Percentiles rank a stretch among this genome's conserved stretches.
Evolutionary conservation across 2,329 filamentous ascomycete genomes (phyloP).

Genomic region (Magnaporthales sp.): DNA sequence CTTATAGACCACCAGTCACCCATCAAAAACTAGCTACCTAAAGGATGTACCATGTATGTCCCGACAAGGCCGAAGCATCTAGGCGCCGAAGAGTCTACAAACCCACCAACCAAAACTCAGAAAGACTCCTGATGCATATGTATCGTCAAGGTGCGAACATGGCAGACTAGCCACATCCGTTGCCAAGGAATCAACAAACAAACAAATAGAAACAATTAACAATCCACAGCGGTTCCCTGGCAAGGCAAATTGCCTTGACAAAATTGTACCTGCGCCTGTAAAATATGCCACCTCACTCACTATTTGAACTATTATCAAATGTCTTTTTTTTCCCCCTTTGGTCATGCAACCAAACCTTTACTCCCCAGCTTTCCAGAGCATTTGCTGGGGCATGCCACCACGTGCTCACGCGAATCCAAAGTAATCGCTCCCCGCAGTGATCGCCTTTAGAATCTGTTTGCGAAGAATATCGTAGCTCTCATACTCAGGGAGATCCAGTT

Average conservation of each 20-base stretch:
- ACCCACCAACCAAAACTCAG: neutral
- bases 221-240: neutral
- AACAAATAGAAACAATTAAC: neutral
- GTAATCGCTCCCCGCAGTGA: slow-evolving; percentile 95
- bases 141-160: neutral
- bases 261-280: neutral
- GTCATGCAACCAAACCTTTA: neutral
- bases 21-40: neutral
- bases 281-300: neutral
- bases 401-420: slow-evolving; percentile 81
- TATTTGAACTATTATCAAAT: neutral
- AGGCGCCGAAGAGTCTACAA: neutral
- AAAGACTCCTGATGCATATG: neutral
- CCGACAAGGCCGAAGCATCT: neutral
- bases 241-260: neutral
- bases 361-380: neutral
- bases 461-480: slow-evolving; percentile 89
- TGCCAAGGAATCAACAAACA: neutral
- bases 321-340: neutral
- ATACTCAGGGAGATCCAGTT: slow-evolving; percentile 97
- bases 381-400: neutral
- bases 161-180: neutral
- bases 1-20: neutral
- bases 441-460: slow-evolving; percentile 83
- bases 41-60: neutral